A percentile compares a stretch with the other conserved stretches of the same genome.
Evolutionary conservation across 2,329 filamentous ascomycete genomes (phyloP).

Genomic region (Chalaropsis thielavioides): DNA sequence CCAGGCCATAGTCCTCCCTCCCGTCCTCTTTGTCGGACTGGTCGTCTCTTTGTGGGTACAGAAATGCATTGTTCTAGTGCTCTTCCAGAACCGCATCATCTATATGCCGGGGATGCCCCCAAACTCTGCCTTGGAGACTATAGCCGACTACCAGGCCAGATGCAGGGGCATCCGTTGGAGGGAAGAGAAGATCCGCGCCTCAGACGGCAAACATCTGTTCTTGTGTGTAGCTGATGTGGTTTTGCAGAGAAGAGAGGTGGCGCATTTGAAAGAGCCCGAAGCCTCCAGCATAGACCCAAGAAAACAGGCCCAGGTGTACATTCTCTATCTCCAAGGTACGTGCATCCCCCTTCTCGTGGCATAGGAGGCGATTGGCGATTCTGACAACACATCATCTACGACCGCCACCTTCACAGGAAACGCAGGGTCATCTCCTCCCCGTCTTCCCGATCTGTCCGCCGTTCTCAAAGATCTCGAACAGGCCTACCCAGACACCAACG

Average conservation of each 20-base stretch:
- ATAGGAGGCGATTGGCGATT: background rate
- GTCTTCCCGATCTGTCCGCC: constrained; percentile 41
- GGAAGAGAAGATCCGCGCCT: constrained; percentile 44
- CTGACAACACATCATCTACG: background rate
- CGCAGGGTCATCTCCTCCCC: constrained; percentile 42
- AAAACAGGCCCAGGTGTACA: constrained; percentile 28
- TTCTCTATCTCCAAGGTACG: constrained; percentile 43
- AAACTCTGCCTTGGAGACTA: constrained; percentile 51
- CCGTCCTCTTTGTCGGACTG: constrained; percentile 50
- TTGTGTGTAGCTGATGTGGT: constrained; percentile 39
- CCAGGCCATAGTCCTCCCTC: constrained; percentile 41
- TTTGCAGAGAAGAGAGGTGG: constrained; percentile 6
- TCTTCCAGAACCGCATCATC: constrained; percentile 70
- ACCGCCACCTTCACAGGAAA: constrained; percentile 32
- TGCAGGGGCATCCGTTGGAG: constrained; percentile 52
- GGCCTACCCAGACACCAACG: constrained; percentile 24
- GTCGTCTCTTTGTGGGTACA: constrained; percentile 49
- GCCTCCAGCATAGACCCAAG: constrained; percentile 14
- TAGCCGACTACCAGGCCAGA: constrained; percentile 45
- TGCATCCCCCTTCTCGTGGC: constrained; percentile 8
- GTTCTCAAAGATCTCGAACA: constrained; percentile 34
- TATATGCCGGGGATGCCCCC: constrained; percentile 67
- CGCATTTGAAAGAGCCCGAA: constrained; percentile 1
- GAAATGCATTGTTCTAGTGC: constrained; percentile 58
- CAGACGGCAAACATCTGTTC: constrained; percentile 51